Base-by-base conservation (phyloP, 2,329 filamentous ascomycete genomes). In the Alternaria solani region DNA sequence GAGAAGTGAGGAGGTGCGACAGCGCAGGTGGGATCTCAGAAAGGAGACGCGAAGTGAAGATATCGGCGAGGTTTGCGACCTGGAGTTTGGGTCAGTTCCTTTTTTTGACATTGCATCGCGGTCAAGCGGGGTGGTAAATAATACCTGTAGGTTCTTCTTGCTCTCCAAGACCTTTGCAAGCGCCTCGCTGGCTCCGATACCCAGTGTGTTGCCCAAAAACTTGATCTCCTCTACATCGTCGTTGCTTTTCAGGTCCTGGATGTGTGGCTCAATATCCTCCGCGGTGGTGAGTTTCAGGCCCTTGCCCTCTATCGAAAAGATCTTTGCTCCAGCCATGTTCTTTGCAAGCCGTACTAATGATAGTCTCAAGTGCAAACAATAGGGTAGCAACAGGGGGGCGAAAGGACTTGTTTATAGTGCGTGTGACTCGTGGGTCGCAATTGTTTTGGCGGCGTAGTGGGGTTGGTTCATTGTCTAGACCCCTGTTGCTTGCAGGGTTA, bases 11-110 rank as follows among this genome's bases (percentile, higher is more conserved):
- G 48, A 99, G 89, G 59, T 88, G 89, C 46, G 91, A 91, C 55
- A 99, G 88, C 7, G 95, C 94, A 66, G 91, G 90, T 48, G 95
- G 95, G 65, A 99, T 99, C 79, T 99, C 95, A 79, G 89, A 91
- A 64, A 98, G 88, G 46, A 98, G 88, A 68, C 95, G 92, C 32
- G 92, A 92, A 60, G 95, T 99, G 84, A 98, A 99, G 83, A 99
- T 97, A 79, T 99, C 95, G 79, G 94, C 94, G 58, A 99, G 85
- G 81, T 97, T 96, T 75, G 92, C 94, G 74, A 89, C 84, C 88
- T 77, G 51, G 38, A 43, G 23, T 89, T 57, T 9, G 18, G 51
- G 55, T 72, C 51, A 48, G 30, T 36, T 30, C 9, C 18, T 36
- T 9, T 28, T 30, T 23, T 48, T 48, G 20, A 1, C 18, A 18